Evolutionary conservation across 371 early-diverging fungal genomes (phyloP), one percentile per base, ranked within the genome.

Genomic region (Syncephalastrum racemosum): DNA sequence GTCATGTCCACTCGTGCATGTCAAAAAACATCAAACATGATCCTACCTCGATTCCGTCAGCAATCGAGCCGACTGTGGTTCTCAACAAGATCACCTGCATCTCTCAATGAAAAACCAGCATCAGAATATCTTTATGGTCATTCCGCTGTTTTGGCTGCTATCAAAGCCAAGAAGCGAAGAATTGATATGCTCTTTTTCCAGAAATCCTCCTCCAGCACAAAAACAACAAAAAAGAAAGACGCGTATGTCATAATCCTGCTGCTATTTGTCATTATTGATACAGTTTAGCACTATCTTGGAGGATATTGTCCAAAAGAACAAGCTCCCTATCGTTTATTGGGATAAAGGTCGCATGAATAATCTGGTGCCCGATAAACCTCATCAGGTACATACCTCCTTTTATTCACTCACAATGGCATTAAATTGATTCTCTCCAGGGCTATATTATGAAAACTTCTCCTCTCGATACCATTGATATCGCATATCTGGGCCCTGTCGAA

Each of bases 321-420:
- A 49, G 2, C 51, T 64, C 13, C 60, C 59, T 6, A 15, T 62
- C 6, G 19, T 22, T 8, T 8, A 6, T 12, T 59, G 47, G 15
- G 59, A 62, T 45, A 68, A 68, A 58, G 68, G 68, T 14, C 49
- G 58, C 20, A 50, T 68, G 7, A 68, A 68, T 23, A 64, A 68
- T 45, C 27, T 68, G 58, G 60, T 58, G 7, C 22, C n/a, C 25
- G 57, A 63, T 47, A 56, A 54, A 44, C 68, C 68, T 45, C 68
- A 68, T 50, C 68, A 68, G 56, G 66, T 58, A 59, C 22, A 31
- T 39, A 18, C 10, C 36, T 31, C 2, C 10, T 31, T 10, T 2
- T 31, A 5, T 31, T 10, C 39, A 16, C 2, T 22, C 10, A 4
- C 14, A 41, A 4, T 6, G 13, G 15, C 14, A 52, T 16, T n/a